Conservation (phyloP, 306 rosid species). For the Begonia loranthoides region DNA sequence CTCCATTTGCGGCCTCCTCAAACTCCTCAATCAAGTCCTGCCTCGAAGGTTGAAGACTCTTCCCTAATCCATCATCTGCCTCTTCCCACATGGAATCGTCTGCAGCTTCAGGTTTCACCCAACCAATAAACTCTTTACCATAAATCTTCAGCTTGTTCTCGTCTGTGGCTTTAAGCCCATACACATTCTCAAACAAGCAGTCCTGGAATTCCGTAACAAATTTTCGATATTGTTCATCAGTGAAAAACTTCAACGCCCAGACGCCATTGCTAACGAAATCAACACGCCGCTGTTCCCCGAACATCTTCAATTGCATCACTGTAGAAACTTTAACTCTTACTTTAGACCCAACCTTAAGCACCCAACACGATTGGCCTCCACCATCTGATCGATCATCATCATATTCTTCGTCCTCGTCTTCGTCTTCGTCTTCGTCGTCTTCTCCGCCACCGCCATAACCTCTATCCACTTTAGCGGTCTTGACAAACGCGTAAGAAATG, state of each 20-base stretch:
- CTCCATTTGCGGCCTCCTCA: constrained; percentile 77
- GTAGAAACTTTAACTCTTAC: constrained; percentile 60
- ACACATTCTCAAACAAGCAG: constrained; percentile 56
- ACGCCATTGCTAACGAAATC: constrained; percentile 75
- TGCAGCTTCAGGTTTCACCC: constrained; percentile 75
- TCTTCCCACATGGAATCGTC: constrained; percentile 91
- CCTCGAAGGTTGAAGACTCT: constrained; percentile 19
- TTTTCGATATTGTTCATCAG: constrained; percentile 47
- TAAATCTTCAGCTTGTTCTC: constrained; percentile 70
- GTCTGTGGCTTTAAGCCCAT: constrained; percentile 48
- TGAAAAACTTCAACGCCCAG: constrained; percentile 71
- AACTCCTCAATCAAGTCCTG: constrained; percentile 67
- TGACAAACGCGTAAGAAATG: constrained; percentile 35
- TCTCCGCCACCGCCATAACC: constrained; percentile 2
- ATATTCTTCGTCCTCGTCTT: constrained; percentile 3
- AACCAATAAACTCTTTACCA: constrained; percentile 80
- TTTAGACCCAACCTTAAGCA: constrained; percentile 53
- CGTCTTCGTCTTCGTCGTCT: constrained; percentile 13
- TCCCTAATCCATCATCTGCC: constrained; percentile 26
- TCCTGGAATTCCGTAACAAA: constrained; percentile 70
- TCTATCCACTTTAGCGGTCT: constrained; percentile 19
- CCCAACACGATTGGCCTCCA: constrained; percentile 24
- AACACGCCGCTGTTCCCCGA: constrained; percentile 67
- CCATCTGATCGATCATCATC: constrained; percentile 5
- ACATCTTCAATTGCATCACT: constrained; percentile 85